Percentiles rank a stretch among this genome's conserved stretches.
Conservation (phyloP, 139 green algal genomes). For the Mesotaenium endlicherianum region DNA sequence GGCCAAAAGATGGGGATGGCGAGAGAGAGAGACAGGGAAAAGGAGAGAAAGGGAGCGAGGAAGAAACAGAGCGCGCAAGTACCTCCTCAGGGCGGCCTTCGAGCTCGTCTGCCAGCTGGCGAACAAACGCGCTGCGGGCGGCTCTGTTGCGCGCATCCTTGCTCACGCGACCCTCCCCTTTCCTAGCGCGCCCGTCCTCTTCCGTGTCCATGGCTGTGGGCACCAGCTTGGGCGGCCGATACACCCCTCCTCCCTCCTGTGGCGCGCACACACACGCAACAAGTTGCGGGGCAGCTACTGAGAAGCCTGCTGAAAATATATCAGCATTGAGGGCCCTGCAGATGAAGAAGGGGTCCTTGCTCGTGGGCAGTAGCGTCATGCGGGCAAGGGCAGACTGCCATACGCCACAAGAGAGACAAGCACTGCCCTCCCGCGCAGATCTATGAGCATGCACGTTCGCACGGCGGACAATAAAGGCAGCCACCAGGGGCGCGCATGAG, state of each 20-base stretch:
- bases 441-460: too few species aligned
- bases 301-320: too few species aligned
- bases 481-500: too few species aligned
- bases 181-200: conserved; percentile 50
- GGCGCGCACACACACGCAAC: neutral
- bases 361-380: too few species aligned
- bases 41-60: neutral
- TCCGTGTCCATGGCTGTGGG: conserved; percentile 76
- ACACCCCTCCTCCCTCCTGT: conserved; percentile 57
- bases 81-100: conserved; percentile 82
- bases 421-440: too few species aligned
- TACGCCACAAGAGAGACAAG: too few species aligned
- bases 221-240: conserved; percentile 83
- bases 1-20: neutral
- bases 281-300: too few species aligned
- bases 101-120: conserved; percentile 68
- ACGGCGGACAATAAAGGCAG: too few species aligned
- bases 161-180: conserved; percentile 30
- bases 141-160: conserved; percentile 58
- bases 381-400: too few species aligned
- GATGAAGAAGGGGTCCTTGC: too few species aligned
- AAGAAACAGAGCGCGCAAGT: conserved; percentile 8
- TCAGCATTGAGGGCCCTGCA: too few species aligned
- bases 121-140: conserved; percentile 65
- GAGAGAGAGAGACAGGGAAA: neutral